Conservation (phyloP, 371 early-diverging fungal genomes). For the Rhizopus delemar region DNA sequence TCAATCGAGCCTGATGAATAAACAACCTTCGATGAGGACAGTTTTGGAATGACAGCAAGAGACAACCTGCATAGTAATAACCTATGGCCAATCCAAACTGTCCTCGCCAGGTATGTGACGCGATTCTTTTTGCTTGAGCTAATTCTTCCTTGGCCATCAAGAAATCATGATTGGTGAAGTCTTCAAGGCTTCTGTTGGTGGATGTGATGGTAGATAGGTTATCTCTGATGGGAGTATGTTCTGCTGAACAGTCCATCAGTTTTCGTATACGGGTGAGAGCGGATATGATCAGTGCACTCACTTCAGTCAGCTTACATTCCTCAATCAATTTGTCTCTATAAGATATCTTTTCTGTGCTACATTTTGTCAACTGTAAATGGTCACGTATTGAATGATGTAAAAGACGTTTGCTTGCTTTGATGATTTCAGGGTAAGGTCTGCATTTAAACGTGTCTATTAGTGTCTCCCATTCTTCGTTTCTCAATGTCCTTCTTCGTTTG, state of each 20-base stretch:
- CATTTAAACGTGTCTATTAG: background rate
- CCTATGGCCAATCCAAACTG: conserved; percentile 34
- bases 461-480: background rate
- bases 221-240: conserved; percentile 2
- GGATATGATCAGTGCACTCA: background rate
- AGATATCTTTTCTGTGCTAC: background rate
- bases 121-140: conserved; percentile 16
- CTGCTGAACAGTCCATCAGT: background rate
- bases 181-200: background rate
- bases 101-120: conserved; percentile 20
- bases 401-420: background rate
- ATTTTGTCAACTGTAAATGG: background rate
- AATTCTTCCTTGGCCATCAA: conserved; percentile 20
- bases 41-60: background rate
- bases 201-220: background rate
- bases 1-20: background rate
- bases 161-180: conserved; percentile 6
- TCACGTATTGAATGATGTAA: background rate
- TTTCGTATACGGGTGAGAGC: background rate
- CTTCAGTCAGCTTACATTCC: background rate
- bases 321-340: background rate
- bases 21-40: background rate
- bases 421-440: background rate
- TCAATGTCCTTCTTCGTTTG: background rate
- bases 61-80: conserved; percentile 24